A percentile compares a stretch with the other conserved stretches of the same genome.
phyloP scores from a whole-genome alignment of 192 early-diverging fungal species.

The Podila horticola region DNA sequence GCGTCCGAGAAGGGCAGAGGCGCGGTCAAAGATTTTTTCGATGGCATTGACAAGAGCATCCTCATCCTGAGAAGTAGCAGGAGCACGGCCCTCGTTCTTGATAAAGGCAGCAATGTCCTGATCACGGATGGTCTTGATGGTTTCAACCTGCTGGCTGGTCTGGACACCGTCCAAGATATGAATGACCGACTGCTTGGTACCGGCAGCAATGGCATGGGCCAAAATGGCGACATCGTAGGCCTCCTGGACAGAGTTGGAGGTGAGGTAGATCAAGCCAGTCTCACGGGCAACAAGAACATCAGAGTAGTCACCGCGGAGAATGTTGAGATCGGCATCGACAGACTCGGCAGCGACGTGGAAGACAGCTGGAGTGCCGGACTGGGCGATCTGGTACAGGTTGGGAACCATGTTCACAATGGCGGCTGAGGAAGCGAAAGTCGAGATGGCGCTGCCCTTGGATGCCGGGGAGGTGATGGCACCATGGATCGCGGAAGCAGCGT shows the following conservation, averaged over 20 bases:
- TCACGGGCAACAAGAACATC: conserved; percentile 81
- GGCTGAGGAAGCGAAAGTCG: conserved; percentile 75
- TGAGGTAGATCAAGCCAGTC: conserved; percentile 81
- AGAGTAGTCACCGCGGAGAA: conserved; percentile 66
- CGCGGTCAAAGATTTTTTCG: conserved; percentile 32
- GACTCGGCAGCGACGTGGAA: conserved; percentile 85
- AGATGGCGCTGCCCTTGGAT: conserved; percentile 7
- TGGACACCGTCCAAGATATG: conserved; percentile 84
- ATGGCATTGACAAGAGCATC: conserved; percentile 32
- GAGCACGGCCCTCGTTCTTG: conserved; percentile 19
- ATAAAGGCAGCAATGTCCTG: conserved; percentile 56
- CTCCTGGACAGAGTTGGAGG: conserved; percentile 84
- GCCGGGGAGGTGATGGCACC: conserved; percentile 69
- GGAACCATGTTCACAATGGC: conserved; percentile 87
- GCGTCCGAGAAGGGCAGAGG: conserved; percentile 59
- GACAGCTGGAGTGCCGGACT: conserved; percentile 70
- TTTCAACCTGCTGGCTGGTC: conserved; percentile 61
- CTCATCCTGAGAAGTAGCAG: conserved; percentile 18
- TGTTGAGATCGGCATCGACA: conserved; percentile 66
- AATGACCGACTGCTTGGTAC: conserved; percentile 74
- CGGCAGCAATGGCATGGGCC: conserved; percentile 80
- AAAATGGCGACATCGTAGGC: conserved; percentile 89
- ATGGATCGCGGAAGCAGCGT: conserved; percentile 81
- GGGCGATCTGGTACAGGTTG: conserved; percentile 78
- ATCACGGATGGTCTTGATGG: conserved; percentile 65